phyloP scores from a whole-genome alignment of 176 grass and related monocot species.

The Aechmea fasciata region DNA sequence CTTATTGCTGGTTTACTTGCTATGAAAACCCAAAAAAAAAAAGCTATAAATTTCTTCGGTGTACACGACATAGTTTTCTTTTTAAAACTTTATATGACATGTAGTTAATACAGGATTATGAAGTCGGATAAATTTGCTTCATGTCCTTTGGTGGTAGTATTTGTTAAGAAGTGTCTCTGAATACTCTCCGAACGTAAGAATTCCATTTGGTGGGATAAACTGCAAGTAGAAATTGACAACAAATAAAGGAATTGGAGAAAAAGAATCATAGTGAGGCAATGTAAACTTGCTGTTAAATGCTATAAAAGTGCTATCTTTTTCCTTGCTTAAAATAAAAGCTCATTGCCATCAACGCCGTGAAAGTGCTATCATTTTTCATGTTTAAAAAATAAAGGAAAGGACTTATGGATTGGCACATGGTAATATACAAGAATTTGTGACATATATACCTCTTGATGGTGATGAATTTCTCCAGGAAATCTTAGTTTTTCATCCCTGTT shows the following conservation, averaged over 20 bases:
- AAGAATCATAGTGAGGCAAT: background rate
- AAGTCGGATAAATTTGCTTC: conserved; percentile 10
- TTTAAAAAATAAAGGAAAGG: too few species aligned
- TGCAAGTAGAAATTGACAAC: conserved; percentile 13
- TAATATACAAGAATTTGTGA: background rate
- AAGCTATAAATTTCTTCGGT: too few species aligned
- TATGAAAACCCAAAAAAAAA: too few species aligned
- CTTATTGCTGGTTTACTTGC: too few species aligned
- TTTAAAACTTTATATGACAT: too few species aligned
- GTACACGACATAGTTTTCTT: too few species aligned
- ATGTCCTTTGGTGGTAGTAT: conserved; percentile 46
- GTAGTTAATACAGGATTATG: background rate
- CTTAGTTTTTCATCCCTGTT: conserved; percentile 63
- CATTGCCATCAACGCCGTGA: too few species aligned
- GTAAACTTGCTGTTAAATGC: background rate
- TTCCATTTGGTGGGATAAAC: conserved; percentile 58
- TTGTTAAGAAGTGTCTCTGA: conserved; percentile 61
- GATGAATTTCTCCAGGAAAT: conserved; percentile 55
- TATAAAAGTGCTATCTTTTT: too few species aligned
- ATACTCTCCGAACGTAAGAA: conserved; percentile 82
- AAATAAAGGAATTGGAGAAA: background rate
- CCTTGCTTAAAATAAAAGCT: too few species aligned
- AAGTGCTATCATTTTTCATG: too few species aligned
- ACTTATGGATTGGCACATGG: too few species aligned
- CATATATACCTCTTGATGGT: conserved; percentile 68